These are phyloP conservation scores for Pisolithus tinctorius DNA, from an alignment of 768 basidiomycete genomes.

Conservation along the genomic window DNA sequence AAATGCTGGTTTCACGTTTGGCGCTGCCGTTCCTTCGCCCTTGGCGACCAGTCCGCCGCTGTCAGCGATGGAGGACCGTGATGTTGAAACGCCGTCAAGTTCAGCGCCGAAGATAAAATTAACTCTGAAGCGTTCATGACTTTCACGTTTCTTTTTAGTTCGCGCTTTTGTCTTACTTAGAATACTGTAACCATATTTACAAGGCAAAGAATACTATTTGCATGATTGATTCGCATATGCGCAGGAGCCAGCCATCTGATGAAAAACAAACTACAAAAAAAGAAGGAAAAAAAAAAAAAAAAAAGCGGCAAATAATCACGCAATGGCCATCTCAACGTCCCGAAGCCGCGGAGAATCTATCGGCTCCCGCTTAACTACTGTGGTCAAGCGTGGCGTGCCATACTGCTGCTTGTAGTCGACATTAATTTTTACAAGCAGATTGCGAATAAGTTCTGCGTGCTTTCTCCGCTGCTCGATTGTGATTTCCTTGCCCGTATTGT, in stretches of 20 bases:
- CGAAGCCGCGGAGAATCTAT: constrained; percentile 7
- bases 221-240: neutral
- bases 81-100: constrained; percentile 29
- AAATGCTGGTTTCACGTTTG: constrained; percentile 39
- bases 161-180: neutral
- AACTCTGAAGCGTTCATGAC: constrained; percentile 49
- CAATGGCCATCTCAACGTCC: constrained; percentile 41
- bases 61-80: constrained; percentile 47
- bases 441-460: constrained; percentile 63
- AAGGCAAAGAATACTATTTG: neutral
- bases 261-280: neutral
- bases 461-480: constrained; percentile 43
- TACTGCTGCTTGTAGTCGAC: constrained; percentile 45
- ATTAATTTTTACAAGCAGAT: constrained; percentile 66
- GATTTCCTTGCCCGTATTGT: constrained; percentile 19
- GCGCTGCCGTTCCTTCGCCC: constrained; percentile 59
- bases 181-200: neutral
- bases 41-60: constrained; percentile 70
- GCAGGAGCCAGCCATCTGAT: neutral
- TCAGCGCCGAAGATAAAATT: constrained; percentile 58
- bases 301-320: constrained; percentile 14
- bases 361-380: neutral
- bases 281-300: neutral
- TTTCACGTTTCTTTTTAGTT: neutral
- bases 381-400: constrained; percentile 18